Base-by-base conservation (phyloP, 2,329 filamentous ascomycete species). In the Clarireedia homoeocarpa region DNA sequence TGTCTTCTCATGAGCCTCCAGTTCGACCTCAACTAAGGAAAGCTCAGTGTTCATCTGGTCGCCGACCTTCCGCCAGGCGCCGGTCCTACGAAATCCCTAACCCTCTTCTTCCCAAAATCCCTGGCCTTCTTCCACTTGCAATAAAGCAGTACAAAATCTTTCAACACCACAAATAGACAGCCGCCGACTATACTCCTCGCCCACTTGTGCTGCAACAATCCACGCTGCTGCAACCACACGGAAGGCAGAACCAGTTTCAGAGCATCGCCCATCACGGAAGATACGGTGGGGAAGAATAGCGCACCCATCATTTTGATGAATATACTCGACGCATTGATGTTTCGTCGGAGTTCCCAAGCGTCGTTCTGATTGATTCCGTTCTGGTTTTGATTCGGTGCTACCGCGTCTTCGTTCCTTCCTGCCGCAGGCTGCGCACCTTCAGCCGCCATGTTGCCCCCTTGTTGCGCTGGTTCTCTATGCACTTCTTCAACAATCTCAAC, bases 141-240 rank as follows among this genome's bases (percentile, higher is more conserved):
- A 66, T 84, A 87, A 24, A 88, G 70, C 56, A 75, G 73, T 51
- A 85, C 72, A 2, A 75, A 75, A 63, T 88, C 84, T 70, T 92
- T 94, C 52, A 96, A 71, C 9, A 96, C 84, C 15, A 97, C 85
- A 65, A 92, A 96, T 20, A 95, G 73, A 68, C 89, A 94, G 0
- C 94, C 94, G 1, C 94, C 94, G 1, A 94, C 79, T 2, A 99
- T 76, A 66, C 89, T 96, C 55, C 94, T 79, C 1, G 91, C 94
- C 90, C 94, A 97, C 57, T 85, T 83, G 63, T 88, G 82, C 67
- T 94, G 88, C 34, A 99, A 71, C 26, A 97, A 75, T 3, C 52
- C 48, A 26, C 44, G 30, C 15, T 44, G 20, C 7, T 12, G 50
- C 12, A 86, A 83, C 84, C 88, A 91, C 3, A 81, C 73, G 38